Base-by-base conservation (phyloP, 2,329 filamentous ascomycete genomes). In the Emergomyces africanus region DNA sequence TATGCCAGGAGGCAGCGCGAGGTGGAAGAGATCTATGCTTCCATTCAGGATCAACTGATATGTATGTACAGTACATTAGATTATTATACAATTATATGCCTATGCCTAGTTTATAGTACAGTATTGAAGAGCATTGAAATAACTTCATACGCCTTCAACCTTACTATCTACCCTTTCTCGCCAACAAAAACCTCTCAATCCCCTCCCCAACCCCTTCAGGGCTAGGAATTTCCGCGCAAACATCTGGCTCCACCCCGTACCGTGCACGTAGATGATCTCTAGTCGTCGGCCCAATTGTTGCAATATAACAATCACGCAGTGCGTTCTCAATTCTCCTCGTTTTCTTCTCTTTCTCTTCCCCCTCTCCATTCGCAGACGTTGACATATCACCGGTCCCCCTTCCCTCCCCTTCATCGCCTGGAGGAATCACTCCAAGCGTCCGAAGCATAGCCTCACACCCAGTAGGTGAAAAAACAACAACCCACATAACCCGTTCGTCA, bases 271-370 rank as follows among this genome's bases (percentile, higher is more conserved):
- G 74, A 73, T 89, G 85, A 65, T 90, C 84, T 63, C 86, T 81
- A 12, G 94, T 99, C 20, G 94, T 99, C 14, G 94, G 92, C 0
- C 94, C 94, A 72, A 99, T 99, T 0, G 91, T 95, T 15, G 87
- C 89, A 61, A 97, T 78, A 62, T 82, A 84, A 0, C 84, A 86
- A 56, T 71, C 78, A 10, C 53, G 37, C 6, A 42, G 53, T n/a
- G 23, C 53, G 20, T 42, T 23, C 20, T 30, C 28, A 35, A 33
- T 53, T 23, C 74, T 74, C 33, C 60, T 51, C n/a, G 25, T n/a
- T 60, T 54, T 53, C 63, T 57, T 60, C 57, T 59, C 35, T 48
- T 55, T 18, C 55, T 30, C 33, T 54, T 44, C 59, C 14, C 54
- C 50, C 54, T 44, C 59, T 18, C 54, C 50, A 25, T 57, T 41